Evolutionary conservation across 2,329 filamentous ascomycete species (phyloP).

Genomic region (Trichophyton mentagrophytes): DNA sequence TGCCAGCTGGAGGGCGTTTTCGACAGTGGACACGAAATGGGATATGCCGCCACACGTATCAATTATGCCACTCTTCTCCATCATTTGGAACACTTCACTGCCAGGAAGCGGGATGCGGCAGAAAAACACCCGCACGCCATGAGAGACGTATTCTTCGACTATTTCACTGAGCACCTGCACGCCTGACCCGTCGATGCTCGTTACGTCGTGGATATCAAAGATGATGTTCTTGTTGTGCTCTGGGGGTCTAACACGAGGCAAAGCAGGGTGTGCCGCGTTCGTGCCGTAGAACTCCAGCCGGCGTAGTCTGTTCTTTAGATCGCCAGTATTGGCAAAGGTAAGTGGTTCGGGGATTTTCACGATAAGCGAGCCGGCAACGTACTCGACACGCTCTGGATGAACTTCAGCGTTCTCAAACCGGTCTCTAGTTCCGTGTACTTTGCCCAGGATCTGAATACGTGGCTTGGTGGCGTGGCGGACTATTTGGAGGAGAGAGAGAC

Average conservation of each 20-base stretch:
- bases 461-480: conserved; percentile 84
- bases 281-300: conserved; percentile 88
- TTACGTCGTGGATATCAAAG: conserved; percentile 97
- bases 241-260: conserved; percentile 63
- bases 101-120: conserved; percentile 41
- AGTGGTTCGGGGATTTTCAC: conserved; percentile 96
- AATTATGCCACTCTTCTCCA: conserved; percentile 71
- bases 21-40: conserved; percentile 71
- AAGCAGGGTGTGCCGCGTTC: conserved; percentile 66
- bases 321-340: conserved; percentile 93
- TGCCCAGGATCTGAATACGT: conserved; percentile 89
- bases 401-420: conserved; percentile 75
- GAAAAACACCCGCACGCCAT: conserved; percentile 50
- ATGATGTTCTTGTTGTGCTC: conserved; percentile 85
- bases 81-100: conserved; percentile 54
- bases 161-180: conserved; percentile 87
- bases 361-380: conserved; percentile 82
- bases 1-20: conserved; percentile 69
- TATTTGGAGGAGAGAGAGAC: conserved; percentile 76
- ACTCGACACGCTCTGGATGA: conserved; percentile 62
- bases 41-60: conserved; percentile 63
- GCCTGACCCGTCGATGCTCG: conserved; percentile 81
- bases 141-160: conserved; percentile 62
- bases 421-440: conserved; percentile 62
- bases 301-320: conserved; percentile 69